phyloP scores from a whole-genome alignment of 2,329 filamentous ascomycete genomes.

The Shiraia bambusicola region DNA sequence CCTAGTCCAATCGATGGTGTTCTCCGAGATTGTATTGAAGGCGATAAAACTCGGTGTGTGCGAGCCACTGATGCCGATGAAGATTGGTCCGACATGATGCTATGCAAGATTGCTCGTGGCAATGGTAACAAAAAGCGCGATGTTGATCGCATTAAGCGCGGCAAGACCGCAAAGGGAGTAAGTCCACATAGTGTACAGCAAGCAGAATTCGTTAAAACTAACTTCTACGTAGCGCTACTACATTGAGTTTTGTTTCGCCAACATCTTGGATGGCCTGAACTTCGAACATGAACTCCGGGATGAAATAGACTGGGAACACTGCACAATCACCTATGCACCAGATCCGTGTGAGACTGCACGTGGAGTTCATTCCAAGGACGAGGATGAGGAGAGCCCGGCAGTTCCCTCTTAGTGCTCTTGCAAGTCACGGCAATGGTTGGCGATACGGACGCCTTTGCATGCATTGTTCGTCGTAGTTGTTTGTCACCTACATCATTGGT shows the following conservation, averaged over 20 bases:
- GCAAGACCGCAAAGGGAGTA: conserved; percentile 46
- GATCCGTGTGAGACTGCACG: conserved; percentile 46
- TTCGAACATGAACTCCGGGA: conserved; percentile 47
- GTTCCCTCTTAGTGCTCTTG: background rate
- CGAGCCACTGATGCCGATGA: conserved; percentile 47
- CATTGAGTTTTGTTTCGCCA: conserved; percentile 53
- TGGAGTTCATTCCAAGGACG: conserved; percentile 32
- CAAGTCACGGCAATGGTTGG: too few species aligned
- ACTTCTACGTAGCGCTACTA: conserved; percentile 41
- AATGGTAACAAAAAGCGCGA: conserved; percentile 40
- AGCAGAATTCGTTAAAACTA: conserved; percentile 5
- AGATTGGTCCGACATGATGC: conserved; percentile 40
- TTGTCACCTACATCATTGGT: too few species aligned
- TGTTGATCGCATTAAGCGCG: conserved; percentile 49
- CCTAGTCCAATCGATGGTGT: conserved; percentile 44
- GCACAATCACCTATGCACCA: conserved; percentile 45
- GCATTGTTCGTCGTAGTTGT: too few species aligned
- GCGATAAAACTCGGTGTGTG: conserved; percentile 50
- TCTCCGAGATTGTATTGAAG: conserved; percentile 44
- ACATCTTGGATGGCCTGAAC: conserved; percentile 48
- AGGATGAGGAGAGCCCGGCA: conserved; percentile 9
- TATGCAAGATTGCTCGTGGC: conserved; percentile 44
- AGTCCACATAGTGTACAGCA: conserved; percentile 21
- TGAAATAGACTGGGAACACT: conserved; percentile 50
- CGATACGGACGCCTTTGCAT: too few species aligned